Base-by-base conservation (phyloP, 192 early-diverging fungal genomes). In the Phycomyces nitens region DNA sequence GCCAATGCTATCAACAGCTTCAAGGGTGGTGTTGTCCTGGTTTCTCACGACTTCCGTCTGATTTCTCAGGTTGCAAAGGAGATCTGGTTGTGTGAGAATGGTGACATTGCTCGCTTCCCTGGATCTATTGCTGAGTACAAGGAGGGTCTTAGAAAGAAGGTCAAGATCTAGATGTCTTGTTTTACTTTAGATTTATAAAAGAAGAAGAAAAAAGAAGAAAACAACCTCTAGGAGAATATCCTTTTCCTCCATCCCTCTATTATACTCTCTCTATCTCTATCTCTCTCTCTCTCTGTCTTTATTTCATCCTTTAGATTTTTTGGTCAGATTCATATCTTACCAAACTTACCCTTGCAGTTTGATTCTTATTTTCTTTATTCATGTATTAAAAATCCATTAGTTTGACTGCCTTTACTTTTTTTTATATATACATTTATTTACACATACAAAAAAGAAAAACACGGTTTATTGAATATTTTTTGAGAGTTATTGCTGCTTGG, bases 11-110 rank as follows among this genome's bases (percentile, higher is more conserved):
- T 99, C 84, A 96, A 96, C 73, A 70, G 73, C 56, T 99, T 93
- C 77, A 88, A 88, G 65, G 97, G 97, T 43, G 97, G 97, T 70
- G 92, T 98, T 61, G 95, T 99, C 21, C 82, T 99, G 34, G 97
- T 99, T 59, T 93, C 91, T 63, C 97, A 99, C 90, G 97, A 99
- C 83, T 99, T 99, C 88, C 82, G 97, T 66, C 80, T 99, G 55
- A 95, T 99, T 69, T 87, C 84, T 55, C 95, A 99, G 80, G 92
- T 99, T 68, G 97, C 95, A 41, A 73, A 94, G 71, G 86, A 98
- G 69, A 96, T 99, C 56, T 93, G 88, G 87, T 83, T 94, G 51
- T 97, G 95, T 82, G 93, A 97, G 72, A 85, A 91, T 71, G 83
- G 82, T 20, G 74, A 80, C 26, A 89, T 94, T 57, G 72, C 71